phyloP scores from a whole-genome alignment of 495 filamentous ascomycete species.

The Thozetella sp. region DNA sequence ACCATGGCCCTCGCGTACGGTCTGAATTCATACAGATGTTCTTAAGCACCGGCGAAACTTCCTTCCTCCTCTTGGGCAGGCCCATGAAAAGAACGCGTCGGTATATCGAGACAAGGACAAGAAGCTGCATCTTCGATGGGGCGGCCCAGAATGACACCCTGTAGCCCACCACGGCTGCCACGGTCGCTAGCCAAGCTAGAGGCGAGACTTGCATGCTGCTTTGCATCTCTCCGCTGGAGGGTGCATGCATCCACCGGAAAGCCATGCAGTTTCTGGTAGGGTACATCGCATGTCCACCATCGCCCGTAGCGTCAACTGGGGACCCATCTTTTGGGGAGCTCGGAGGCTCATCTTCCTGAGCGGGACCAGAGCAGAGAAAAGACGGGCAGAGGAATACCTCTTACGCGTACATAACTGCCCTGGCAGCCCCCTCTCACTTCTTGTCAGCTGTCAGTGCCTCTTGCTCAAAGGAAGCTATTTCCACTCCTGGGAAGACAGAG shows the following conservation, averaged over 20 bases:
- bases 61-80: too few species aligned
- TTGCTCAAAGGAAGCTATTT: not conserved
- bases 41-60: not conserved
- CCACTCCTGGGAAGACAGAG: too few species aligned
- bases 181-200: not conserved
- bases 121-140: too few species aligned
- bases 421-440: not conserved
- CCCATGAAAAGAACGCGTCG: too few species aligned
- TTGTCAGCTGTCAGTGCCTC: constrained; percentile 1
- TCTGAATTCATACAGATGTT: not conserved
- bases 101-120: too few species aligned
- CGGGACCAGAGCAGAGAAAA: not conserved
- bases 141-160: too few species aligned
- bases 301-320: too few species aligned
- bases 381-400: too few species aligned
- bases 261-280: not conserved
- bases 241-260: not conserved
- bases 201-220: not conserved
- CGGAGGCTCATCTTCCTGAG: not conserved
- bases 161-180: not conserved
- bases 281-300: not conserved
- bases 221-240: not conserved
- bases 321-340: not conserved
- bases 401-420: constrained; percentile 1
- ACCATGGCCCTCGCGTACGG: not conserved